Conservation (phyloP, 176 grass and related monocot genomes). For the Melocanna baccifera region DNA sequence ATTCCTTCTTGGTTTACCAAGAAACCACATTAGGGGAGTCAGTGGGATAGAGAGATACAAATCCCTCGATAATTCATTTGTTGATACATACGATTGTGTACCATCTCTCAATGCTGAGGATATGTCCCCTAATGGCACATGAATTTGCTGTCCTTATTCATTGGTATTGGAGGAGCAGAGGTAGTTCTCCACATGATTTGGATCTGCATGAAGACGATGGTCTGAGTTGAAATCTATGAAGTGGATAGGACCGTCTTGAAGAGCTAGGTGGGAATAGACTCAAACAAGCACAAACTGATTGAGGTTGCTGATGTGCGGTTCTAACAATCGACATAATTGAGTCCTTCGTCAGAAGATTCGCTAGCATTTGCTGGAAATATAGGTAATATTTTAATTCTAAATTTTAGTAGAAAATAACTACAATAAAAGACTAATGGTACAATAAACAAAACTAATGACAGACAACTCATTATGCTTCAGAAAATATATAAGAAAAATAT, state of each 20-base stretch:
- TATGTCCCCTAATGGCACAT: conserved; percentile 70
- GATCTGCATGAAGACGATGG: conserved; percentile 52
- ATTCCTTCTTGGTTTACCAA: conserved; percentile 67
- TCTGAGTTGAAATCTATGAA: conserved; percentile 75
- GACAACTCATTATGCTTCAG: too few species aligned
- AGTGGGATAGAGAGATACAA: conserved; percentile 66
- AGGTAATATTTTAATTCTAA: too few species aligned
- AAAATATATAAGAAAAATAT: too few species aligned
- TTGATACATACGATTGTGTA: conserved; percentile 81
- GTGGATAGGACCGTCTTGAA: conserved; percentile 55
- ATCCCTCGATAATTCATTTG: conserved; percentile 78
- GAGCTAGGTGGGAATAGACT: conserved; percentile 87
- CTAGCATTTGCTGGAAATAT: too few species aligned
- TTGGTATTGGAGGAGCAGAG: conserved; percentile 92
- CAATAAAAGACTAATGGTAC: too few species aligned
- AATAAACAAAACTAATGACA: too few species aligned
- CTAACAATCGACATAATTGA: conserved; percentile 37
- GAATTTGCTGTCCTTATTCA: conserved; percentile 70
- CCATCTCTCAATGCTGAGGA: conserved; percentile 63
- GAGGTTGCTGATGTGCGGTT: conserved; percentile 62
- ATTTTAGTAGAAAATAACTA: too few species aligned
- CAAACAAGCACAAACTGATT: conserved; percentile 56
- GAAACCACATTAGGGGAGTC: conserved; percentile 72
- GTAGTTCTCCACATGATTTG: conserved; percentile 83
- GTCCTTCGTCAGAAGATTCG: conserved; percentile 24